Percentiles rank a stretch among this genome's conserved stretches.
Evolutionary conservation across 768 basidiomycete species (phyloP).

Genomic region (Calocybe cyanea): DNA sequence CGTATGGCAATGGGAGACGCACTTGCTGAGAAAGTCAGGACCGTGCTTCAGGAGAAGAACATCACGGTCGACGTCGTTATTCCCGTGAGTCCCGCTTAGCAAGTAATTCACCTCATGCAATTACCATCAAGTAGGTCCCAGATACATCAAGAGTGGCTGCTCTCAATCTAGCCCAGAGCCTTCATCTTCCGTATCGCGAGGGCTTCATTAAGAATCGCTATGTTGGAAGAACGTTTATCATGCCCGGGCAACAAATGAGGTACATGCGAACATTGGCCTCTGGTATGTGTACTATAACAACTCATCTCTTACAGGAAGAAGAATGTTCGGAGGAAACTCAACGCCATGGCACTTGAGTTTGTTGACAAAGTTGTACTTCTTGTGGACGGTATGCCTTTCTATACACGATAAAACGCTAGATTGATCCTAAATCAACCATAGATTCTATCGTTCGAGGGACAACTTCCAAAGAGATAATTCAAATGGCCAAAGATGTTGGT

Average conservation of each 20-base stretch:
- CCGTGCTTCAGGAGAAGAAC: conserved; percentile 62
- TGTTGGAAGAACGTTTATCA: conserved; percentile 97
- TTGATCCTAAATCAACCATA: conserved; percentile 24
- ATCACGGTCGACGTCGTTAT: conserved; percentile 93
- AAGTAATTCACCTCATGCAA: not conserved
- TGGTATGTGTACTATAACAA: not conserved
- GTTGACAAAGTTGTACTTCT: conserved; percentile 87
- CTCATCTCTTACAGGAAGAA: conserved; percentile 56
- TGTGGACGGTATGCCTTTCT: conserved; percentile 72
- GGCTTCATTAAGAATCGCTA: conserved; percentile 99
- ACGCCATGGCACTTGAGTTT: conserved; percentile 99
- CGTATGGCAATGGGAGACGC: conserved; percentile 99
- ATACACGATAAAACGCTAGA: not conserved
- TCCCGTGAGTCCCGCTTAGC: conserved; percentile 50
- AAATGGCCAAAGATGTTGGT: conserved; percentile 99
- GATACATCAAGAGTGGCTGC: conserved; percentile 97
- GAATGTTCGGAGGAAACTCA: conserved; percentile 92
- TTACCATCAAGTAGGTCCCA: conserved; percentile 57
- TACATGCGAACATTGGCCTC: conserved; percentile 19
- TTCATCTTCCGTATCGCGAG: conserved; percentile 90
- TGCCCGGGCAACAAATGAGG: conserved; percentile 98
- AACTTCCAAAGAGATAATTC: conserved; percentile 96
- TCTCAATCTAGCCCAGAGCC: conserved; percentile 87
- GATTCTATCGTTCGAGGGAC: conserved; percentile 99
- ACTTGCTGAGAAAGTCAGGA: conserved; percentile 81